phyloP scores from a whole-genome alignment of 257 asterid genomes.

The Ajuga chamaepitys region DNA sequence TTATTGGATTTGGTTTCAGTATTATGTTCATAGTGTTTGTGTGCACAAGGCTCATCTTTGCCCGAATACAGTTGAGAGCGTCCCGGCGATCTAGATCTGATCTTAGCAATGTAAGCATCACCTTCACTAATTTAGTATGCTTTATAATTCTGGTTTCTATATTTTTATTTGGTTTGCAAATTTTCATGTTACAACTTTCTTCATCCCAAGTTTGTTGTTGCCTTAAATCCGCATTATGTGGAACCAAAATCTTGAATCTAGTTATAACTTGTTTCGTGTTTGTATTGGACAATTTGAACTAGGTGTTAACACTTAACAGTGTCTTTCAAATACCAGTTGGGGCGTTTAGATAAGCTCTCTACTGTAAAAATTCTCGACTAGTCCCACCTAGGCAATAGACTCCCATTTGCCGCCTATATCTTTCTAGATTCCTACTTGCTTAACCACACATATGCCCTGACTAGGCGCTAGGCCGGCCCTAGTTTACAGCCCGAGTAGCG shows the following conservation, averaged over 20 bases:
- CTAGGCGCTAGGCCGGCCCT: too few species aligned
- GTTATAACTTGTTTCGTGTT: background rate
- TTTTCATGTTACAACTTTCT: background rate
- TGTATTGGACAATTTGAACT: background rate
- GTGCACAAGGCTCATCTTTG: constrained; percentile 80
- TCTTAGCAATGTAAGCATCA: constrained; percentile 57
- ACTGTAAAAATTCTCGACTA: too few species aligned
- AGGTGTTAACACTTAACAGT: background rate
- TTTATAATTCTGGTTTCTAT: background rate
- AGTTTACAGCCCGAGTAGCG: too few species aligned
- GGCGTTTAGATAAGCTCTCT: too few species aligned
- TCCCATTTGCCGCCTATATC: too few species aligned
- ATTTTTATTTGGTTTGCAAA: constrained; percentile 12
- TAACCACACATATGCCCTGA: too few species aligned
- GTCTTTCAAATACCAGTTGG: background rate
- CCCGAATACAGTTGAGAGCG: constrained; percentile 54
- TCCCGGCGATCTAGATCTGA: constrained; percentile 63
- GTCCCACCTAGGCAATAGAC: too few species aligned
- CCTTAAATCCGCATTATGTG: background rate
- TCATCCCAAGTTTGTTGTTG: background rate
- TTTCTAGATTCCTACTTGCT: too few species aligned
- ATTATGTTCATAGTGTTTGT: constrained; percentile 76
- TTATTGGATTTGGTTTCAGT: constrained; percentile 75
- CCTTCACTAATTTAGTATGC: background rate
- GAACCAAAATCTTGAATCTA: constrained; percentile 7